A percentile compares a stretch with the other conserved stretches of the same genome.
Conservation (phyloP, 1,284 basidiomycete genomes). For the Ceratobasidium sp. region DNA sequence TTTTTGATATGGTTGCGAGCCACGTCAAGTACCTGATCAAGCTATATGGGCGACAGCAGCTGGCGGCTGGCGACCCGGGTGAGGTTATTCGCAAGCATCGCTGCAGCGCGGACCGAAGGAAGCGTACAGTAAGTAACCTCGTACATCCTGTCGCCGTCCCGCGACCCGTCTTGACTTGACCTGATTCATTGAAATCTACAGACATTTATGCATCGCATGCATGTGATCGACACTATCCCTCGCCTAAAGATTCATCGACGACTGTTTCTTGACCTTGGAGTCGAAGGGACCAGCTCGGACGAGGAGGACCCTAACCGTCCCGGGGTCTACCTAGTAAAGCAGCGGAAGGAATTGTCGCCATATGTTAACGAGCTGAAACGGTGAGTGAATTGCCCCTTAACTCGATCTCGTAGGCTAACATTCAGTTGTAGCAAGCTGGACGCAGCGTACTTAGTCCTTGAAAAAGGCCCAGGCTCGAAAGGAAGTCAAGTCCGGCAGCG, state of each 20-base stretch:
- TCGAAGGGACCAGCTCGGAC: conserved; percentile 8
- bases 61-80: not conserved
- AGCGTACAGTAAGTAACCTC: not conserved
- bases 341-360: not conserved
- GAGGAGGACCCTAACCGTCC: not conserved
- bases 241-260: not conserved
- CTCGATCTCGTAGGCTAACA: not conserved
- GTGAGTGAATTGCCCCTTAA: not conserved
- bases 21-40: not conserved
- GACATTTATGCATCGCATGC: not conserved
- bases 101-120: not conserved
- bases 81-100: not conserved
- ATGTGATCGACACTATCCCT: not conserved
- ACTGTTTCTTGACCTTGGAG: not conserved
- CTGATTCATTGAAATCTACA: not conserved
- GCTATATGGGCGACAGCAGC: not conserved
- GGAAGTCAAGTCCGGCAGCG: conserved; percentile 1
- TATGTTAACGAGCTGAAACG: not conserved
- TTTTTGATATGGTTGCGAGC: not conserved
- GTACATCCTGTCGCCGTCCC: not conserved
- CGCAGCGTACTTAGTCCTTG: not conserved
- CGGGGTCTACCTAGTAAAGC: not conserved
- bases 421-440: not conserved
- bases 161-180: not conserved
- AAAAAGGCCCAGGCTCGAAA: not conserved